Base-by-base conservation (phyloP, 2,329 filamentous ascomycete species). In the Cladorrhinum sp. region DNA sequence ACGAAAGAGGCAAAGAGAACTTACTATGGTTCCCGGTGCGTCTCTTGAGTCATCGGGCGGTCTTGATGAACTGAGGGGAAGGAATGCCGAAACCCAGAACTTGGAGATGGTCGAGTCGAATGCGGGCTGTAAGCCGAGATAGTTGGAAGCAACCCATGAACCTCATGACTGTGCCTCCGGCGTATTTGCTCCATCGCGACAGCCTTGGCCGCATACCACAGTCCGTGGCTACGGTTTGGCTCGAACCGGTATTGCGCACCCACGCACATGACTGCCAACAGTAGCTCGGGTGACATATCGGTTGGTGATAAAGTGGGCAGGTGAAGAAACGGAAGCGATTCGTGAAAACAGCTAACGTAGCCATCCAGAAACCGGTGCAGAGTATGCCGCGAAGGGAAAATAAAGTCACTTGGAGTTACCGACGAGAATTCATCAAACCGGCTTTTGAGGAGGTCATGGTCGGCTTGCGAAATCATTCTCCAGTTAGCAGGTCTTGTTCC, bases 321-420 rank as follows among this genome's bases (percentile, higher is more conserved):
- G 69, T 92, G 88, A 26, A 91, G 76, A 63, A 91, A 85, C 0
- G 82, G 83, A 46, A 85, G 76, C 62, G 85, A 81, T 24, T 82
- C 78, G 60, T 85, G 72, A 61, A 91, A 90, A 0, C 87, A 87
- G 61, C 81, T 84, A 57, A 90, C 82, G 67, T 90, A 91, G 1
- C 87, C 87, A 61, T 89, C 86, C 30, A 91, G 73, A 64, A 90
- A 91, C 33, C 88, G 77, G 2, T 85, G 86, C 26, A 91, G 71
- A 0, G 88, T 89, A 65, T 90, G 82, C 2, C 88, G 82, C 3
- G 87, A 90, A 1, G 88, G 88, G 55, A 91, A 83, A 2, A 85
- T 80, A 65, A 91, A 91, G 66, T 86, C 84, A 57, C 74, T 77
- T 0, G 86, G 83, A 21, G 88, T 72, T 3, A 87, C 81, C 0